Percentiles rank a stretch among this genome's conserved stretches.
These are phyloP conservation scores for Penicillium nucicola DNA, from an alignment of 495 filamentous ascomycete genomes.

Conservation along the genomic window DNA sequence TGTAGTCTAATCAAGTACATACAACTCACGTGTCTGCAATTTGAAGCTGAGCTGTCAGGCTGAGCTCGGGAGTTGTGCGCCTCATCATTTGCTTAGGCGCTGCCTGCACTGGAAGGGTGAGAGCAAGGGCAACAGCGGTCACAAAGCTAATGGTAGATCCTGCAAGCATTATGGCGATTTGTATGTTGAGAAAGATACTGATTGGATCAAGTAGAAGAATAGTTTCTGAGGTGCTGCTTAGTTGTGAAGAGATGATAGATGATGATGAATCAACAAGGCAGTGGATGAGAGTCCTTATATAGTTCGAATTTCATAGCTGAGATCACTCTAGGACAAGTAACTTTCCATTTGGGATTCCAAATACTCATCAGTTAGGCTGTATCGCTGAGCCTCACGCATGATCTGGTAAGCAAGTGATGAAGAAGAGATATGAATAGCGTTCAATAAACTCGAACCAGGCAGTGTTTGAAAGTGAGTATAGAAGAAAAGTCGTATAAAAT, in stretches of 20 bases:
- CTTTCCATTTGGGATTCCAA: constrained; percentile 4
- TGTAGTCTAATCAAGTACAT: background rate
- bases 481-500: background rate
- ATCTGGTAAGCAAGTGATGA: too few relatives aligned
- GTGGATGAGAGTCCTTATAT: too few relatives aligned
- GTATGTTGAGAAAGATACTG: background rate
- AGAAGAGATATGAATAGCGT: too few relatives aligned
- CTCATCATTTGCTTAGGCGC: constrained; percentile 12
- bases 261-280: too few relatives aligned
- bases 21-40: constrained; percentile 22
- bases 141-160: constrained; percentile 9
- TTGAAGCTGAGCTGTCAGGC: constrained; percentile 20
- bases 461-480: too few relatives aligned
- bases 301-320: too few relatives aligned
- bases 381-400: background rate
- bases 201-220: background rate
- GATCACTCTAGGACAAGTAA: background rate
- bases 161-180: constrained; percentile 9
- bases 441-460: too few relatives aligned
- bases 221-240: too few relatives aligned
- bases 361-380: constrained; percentile 2
- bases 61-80: constrained; percentile 19
- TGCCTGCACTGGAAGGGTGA: constrained; percentile 15
- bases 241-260: too few relatives aligned
- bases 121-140: constrained; percentile 1